A percentile compares a stretch with the other conserved stretches of the same genome.
These are phyloP conservation scores for Magnolia kwangsiensis DNA, from an alignment of 164 flowering plant genomes.

Conservation along the genomic window DNA sequence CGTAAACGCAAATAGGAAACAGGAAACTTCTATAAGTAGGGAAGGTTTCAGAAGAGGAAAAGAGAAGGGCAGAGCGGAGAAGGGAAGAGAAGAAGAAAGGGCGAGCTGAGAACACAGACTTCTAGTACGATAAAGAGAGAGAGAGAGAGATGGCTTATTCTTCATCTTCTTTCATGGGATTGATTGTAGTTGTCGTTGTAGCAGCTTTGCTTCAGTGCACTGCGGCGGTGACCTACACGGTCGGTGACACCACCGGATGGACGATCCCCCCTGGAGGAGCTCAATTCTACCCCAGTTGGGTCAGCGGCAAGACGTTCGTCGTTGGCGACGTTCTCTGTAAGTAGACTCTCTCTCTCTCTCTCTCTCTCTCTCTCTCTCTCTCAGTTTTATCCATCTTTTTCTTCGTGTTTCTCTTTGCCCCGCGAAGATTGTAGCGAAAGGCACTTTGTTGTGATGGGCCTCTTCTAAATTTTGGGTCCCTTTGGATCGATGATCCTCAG, in stretches of 20 bases:
- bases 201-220: conserved; percentile 14
- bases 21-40: neutral
- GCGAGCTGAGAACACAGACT: conserved; percentile 18
- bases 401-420: neutral
- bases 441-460: neutral
- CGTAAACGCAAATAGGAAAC: too few relatives aligned
- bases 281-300: conserved; percentile 18
- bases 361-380: too few relatives aligned
- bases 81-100: neutral
- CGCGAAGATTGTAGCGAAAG: neutral
- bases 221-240: conserved; percentile 4
- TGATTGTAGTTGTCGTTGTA: conserved; percentile 9
- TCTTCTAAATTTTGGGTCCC: neutral
- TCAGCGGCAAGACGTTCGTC: conserved; percentile 5
- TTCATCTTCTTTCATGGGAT: conserved; percentile 2
- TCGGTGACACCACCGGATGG: conserved; percentile 22
- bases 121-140: neutral
- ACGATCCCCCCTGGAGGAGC: neutral
- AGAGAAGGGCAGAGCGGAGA: neutral
- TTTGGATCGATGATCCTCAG: too few relatives aligned
- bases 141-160: conserved; percentile 12
- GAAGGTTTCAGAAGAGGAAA: neutral
- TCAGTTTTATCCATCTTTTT: neutral
- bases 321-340: conserved; percentile 28
- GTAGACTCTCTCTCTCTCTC: neutral